These are phyloP conservation scores for Hypsizygus marmoreus DNA, from an alignment of 768 basidiomycete genomes.

Conservation along the genomic window DNA sequence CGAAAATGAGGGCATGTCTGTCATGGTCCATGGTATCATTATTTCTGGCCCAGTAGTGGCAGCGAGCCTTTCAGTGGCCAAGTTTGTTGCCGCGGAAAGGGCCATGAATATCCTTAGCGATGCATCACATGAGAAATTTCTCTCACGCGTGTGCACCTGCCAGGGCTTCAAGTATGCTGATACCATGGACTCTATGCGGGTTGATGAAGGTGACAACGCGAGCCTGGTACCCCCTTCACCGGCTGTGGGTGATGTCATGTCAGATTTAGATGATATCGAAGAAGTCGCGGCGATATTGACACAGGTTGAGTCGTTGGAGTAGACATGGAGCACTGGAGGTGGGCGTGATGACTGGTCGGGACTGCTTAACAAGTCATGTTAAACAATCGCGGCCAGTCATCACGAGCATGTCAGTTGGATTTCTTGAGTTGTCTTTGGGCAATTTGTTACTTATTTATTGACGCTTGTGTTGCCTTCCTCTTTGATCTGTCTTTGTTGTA, in stretches of 20 bases:
- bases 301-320: not conserved
- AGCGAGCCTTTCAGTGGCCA: constrained; percentile 59
- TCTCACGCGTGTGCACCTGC: constrained; percentile 45
- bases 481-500: too few relatives aligned
- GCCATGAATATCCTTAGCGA: constrained; percentile 58
- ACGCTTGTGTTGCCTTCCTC: too few relatives aligned
- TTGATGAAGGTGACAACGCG: constrained; percentile 6
- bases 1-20: constrained; percentile 47
- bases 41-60: constrained; percentile 66
- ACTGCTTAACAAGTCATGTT: constrained; percentile 21
- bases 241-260: not conserved
- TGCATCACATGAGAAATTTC: constrained; percentile 40
- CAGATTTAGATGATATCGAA: constrained; percentile 9
- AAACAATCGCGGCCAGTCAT: constrained; percentile 27
- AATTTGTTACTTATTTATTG: too few relatives aligned
- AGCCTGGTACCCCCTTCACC: not conserved
- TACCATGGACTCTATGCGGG: too few relatives aligned
- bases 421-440: too few relatives aligned
- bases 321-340: too few relatives aligned
- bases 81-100: constrained; percentile 65
- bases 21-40: constrained; percentile 57
- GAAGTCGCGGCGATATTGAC: constrained; percentile 7
- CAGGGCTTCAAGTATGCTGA: constrained; percentile 5
- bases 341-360: constrained; percentile 22
- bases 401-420: too few relatives aligned